A percentile compares a stretch with the other conserved stretches of the same genome.
These are phyloP conservation scores for Endoconidiophora laricicola DNA, from an alignment of 2,329 filamentous ascomycete species.

Conservation along the genomic window DNA sequence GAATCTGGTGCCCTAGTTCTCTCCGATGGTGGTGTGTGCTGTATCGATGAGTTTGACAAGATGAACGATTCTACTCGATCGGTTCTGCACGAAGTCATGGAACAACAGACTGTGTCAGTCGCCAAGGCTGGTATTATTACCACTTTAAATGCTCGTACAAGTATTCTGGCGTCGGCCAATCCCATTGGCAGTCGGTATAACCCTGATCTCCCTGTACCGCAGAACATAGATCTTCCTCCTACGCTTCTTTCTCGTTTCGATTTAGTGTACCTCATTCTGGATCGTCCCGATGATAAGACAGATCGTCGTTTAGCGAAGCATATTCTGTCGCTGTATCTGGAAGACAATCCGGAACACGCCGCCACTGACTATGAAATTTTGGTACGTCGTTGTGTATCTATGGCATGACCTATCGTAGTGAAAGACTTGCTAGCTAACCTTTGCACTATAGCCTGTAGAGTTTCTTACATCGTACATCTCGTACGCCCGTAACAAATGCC, in stretches of 20 bases:
- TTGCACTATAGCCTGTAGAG: constrained; percentile 53
- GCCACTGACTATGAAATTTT: constrained; percentile 58
- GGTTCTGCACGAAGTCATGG: constrained; percentile 77
- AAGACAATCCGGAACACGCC: constrained; percentile 82
- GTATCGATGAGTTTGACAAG: constrained; percentile 75
- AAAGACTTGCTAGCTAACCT: neutral
- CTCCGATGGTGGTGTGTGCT: constrained; percentile 69
- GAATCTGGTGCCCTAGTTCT: constrained; percentile 66
- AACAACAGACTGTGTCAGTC: constrained; percentile 72
- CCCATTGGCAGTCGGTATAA: constrained; percentile 98
- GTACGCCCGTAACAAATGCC: constrained; percentile 74
- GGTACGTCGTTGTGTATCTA: constrained; percentile 32
- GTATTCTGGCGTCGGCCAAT: constrained; percentile 91
- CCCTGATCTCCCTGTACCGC: constrained; percentile 81
- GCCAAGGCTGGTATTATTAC: constrained; percentile 92
- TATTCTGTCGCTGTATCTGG: constrained; percentile 88
- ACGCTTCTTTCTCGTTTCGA: constrained; percentile 93
- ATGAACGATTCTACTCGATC: constrained; percentile 68
- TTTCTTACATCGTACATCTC: constrained; percentile 96
- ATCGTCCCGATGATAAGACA: constrained; percentile 76
- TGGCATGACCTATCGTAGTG: no score
- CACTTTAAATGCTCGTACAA: constrained; percentile 86
- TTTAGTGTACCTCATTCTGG: constrained; percentile 88
- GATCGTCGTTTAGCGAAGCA: constrained; percentile 84
- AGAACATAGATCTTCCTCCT: constrained; percentile 94